A percentile compares a stretch with the other conserved stretches of the same genome.
Conservation (phyloP, 1,284 basidiomycete species). For the Boletellus sp. region DNA sequence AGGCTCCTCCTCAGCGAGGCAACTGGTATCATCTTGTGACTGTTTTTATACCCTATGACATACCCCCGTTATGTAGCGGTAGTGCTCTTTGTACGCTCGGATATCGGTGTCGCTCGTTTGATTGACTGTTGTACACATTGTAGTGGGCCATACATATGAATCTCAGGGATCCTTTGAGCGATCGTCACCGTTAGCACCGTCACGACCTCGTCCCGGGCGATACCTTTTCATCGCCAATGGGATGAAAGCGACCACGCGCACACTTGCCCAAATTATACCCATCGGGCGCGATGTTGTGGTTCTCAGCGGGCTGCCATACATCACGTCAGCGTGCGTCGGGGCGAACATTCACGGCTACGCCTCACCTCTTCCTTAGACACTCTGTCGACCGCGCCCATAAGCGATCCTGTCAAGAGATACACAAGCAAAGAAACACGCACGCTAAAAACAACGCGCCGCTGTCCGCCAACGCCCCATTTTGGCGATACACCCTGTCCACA, state of each 20-base stretch:
- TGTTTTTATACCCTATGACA: constrained; percentile 4
- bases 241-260: too few relatives aligned
- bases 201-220: constrained; percentile 47
- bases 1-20: constrained; percentile 30
- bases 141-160: too few relatives aligned
- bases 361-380: constrained; percentile 60
- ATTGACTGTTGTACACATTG: not conserved
- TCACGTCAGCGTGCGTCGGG: too few relatives aligned
- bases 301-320: constrained; percentile 29
- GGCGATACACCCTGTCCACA: constrained; percentile 46
- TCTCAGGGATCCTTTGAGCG: constrained; percentile 11
- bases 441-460: constrained; percentile 64
- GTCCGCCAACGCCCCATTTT: constrained; percentile 54
- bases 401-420: not conserved
- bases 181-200: constrained; percentile 45
- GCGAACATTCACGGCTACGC: too few relatives aligned
- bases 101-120: constrained; percentile 13
- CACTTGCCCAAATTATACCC: constrained; percentile 55
- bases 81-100: constrained; percentile 11
- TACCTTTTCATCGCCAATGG: too few relatives aligned
- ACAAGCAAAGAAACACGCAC: too few relatives aligned
- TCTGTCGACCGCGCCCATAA: constrained; percentile 27
- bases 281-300: constrained; percentile 50
- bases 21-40: constrained; percentile 29
- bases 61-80: constrained; percentile 16